These are phyloP conservation scores for Ulota crispa DNA, from an alignment of 225 moss, liverwort and hornwort species.

Conservation along the genomic window DNA sequence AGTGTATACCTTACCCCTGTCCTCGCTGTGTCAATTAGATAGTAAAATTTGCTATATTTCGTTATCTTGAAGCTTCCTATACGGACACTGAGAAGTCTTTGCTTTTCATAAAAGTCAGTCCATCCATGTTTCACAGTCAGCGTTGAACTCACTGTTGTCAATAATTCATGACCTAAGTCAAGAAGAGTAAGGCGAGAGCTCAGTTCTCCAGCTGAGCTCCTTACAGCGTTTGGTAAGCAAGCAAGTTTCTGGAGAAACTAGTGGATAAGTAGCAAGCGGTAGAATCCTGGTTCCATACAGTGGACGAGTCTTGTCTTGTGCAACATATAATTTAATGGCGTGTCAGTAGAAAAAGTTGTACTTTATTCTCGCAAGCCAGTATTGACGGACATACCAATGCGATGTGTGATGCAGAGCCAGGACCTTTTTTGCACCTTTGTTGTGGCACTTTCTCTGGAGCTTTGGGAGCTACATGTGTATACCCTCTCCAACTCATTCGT, in stretches of 20 bases:
- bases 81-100: too few relatives aligned
- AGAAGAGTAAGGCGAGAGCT: too few relatives aligned
- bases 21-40: too few relatives aligned
- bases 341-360: not conserved
- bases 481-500: conserved; percentile 93
- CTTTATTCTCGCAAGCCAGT: not conserved
- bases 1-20: too few relatives aligned
- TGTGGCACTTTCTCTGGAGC: conserved; percentile 97
- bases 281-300: not conserved
- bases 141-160: not conserved
- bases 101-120: not conserved
- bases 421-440: conserved; percentile 69
- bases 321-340: not conserved
- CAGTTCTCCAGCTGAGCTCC: not conserved
- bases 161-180: not conserved
- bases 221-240: not conserved
- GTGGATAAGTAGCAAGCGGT: not conserved
- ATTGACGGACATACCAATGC: conserved; percentile 14
- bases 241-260: conserved; percentile 1
- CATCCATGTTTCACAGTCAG: not conserved
- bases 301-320: not conserved
- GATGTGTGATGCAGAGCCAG: conserved; percentile 71
- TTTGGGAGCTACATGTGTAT: conserved; percentile 89
- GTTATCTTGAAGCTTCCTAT: too few relatives aligned
- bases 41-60: too few relatives aligned